A percentile compares a stretch with the other conserved stretches of the same genome.
Conservation (phyloP, 306 rosid species). For the Quercus dentata region DNA sequence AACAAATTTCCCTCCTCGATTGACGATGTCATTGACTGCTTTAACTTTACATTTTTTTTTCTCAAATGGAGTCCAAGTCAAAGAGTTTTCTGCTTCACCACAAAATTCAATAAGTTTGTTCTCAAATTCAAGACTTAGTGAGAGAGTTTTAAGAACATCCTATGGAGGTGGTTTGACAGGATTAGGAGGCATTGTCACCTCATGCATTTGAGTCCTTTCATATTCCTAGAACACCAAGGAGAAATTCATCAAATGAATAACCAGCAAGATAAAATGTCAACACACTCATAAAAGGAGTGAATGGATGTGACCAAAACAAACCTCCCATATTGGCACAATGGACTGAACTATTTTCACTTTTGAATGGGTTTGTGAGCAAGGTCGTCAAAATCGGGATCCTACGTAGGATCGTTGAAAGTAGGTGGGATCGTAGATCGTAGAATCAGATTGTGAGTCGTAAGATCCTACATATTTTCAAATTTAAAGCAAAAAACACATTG, state of each 20-base stretch:
- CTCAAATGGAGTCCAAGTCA: slow-evolving; percentile 1
- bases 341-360: slow-evolving; percentile 56
- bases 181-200: slow-evolving; percentile 44
- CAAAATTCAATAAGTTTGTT: slow-evolving; percentile 45
- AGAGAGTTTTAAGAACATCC: slow-evolving; percentile 65
- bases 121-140: slow-evolving; percentile 49
- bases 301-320: slow-evolving; percentile 17
- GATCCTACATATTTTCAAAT: too few relatives aligned
- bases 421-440: too few relatives aligned
- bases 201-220: slow-evolving; percentile 56
- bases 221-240: slow-evolving; percentile 49
- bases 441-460: too few relatives aligned
- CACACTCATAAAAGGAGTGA: slow-evolving; percentile 7
- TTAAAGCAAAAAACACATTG: too few relatives aligned
- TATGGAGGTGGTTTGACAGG: slow-evolving; percentile 66
- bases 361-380: slow-evolving; percentile 57
- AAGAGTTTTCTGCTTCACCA: slow-evolving; percentile 36
- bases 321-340: neutral
- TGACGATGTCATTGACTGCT: slow-evolving; percentile 19
- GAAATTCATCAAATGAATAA: slow-evolving; percentile 19
- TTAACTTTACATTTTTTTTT: slow-evolving; percentile 42
- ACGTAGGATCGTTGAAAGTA: too few relatives aligned
- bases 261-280: slow-evolving; percentile 9
- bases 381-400: too few relatives aligned
- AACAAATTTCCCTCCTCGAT: slow-evolving; percentile 20